A percentile compares a stretch with the other conserved stretches of the same genome.
Conservation (phyloP, 2,329 filamentous ascomycete species). For the Beauveria varroae region DNA sequence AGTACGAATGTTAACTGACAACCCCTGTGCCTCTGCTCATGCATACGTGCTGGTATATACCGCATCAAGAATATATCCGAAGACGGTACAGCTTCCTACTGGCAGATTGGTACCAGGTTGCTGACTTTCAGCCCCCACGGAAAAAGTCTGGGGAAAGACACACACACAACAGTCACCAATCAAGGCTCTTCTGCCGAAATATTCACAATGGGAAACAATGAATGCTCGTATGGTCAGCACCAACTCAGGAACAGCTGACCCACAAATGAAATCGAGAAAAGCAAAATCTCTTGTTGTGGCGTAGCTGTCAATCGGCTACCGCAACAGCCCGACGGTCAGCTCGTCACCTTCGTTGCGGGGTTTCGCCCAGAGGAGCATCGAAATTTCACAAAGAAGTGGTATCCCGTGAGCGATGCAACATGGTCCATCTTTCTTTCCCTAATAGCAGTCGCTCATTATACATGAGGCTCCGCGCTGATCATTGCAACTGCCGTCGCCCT, state of each 20-base stretch:
- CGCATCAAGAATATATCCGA: too few relatives aligned
- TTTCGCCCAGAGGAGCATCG: neutral
- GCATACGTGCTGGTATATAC: too few relatives aligned
- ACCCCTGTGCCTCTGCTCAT: too few relatives aligned
- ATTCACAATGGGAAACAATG: too few relatives aligned
- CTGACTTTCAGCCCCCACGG: neutral
- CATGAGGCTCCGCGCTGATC: neutral
- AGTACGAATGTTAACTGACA: too few relatives aligned
- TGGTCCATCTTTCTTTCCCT: neutral
- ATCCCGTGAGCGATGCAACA: too few relatives aligned
- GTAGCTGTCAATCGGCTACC: neutral
- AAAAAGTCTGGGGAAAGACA: neutral
- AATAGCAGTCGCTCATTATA: neutral
- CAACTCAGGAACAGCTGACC: too few relatives aligned
- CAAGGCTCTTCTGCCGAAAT: too few relatives aligned
- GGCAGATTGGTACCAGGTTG: neutral
- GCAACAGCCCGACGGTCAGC: neutral
- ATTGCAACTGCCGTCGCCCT: neutral
- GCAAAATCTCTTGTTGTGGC: neutral
- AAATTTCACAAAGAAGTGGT: neutral
- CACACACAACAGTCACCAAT: neutral
- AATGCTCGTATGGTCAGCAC: too few relatives aligned
- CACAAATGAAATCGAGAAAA: neutral
- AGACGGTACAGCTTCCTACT: neutral
- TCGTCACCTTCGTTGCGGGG: neutral